Evolutionary conservation across 202 grass and related monocot species (phyloP).

Genomic region (Panicum hallii): DNA sequence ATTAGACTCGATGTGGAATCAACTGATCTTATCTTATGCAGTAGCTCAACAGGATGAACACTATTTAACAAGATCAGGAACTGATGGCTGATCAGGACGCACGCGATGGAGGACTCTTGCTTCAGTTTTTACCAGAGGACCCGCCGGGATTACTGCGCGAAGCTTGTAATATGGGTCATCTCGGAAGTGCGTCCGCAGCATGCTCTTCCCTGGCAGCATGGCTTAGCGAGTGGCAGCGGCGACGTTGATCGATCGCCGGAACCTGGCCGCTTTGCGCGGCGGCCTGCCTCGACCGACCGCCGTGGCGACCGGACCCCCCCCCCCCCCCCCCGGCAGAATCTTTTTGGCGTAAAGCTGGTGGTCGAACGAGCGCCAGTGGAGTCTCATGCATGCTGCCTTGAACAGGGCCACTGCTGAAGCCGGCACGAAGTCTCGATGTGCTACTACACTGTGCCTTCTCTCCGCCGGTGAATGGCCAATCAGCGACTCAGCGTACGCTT

Average conservation of each 20-base stretch:
- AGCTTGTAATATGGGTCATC: background rate
- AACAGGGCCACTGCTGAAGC: background rate
- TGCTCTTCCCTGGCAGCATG: background rate
- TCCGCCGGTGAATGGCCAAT: background rate
- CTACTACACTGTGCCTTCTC: no score
- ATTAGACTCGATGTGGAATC: background rate
- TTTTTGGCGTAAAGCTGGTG: background rate
- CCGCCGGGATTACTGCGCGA: background rate
- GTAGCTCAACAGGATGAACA: background rate
- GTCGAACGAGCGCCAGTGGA: background rate
- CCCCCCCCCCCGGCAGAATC: no score
- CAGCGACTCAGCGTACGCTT: background rate
- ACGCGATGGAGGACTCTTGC: background rate
- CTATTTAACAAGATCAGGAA: background rate
- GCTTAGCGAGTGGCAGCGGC: conserved; percentile 22
- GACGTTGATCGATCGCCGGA: conserved; percentile 23
- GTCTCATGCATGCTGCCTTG: background rate
- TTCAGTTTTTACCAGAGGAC: background rate
- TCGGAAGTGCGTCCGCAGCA: background rate
- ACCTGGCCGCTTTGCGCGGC: background rate
- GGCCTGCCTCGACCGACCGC: background rate
- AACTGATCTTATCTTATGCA: background rate
- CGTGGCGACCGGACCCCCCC: background rate
- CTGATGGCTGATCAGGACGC: conserved; percentile 2
- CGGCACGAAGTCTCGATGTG: background rate